phyloP scores from a whole-genome alignment of 2,329 filamentous ascomycete genomes.

The Aspergillus japonicus region DNA sequence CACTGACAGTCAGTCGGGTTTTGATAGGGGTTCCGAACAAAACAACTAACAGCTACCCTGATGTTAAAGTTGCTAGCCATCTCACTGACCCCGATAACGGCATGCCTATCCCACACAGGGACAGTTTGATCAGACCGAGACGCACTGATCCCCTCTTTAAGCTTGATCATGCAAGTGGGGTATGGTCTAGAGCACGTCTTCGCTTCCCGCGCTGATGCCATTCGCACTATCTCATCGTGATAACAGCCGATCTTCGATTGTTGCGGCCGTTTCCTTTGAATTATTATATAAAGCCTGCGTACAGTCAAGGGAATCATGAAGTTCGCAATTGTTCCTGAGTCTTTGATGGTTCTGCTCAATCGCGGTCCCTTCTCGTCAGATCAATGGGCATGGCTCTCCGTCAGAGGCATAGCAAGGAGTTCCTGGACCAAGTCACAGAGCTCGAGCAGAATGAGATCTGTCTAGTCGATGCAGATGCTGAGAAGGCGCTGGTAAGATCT shows the following conservation, averaged over 20 bases:
- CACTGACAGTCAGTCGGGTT: neutral
- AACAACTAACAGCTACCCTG: too few relatives aligned
- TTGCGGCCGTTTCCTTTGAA: neutral
- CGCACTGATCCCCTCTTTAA: neutral
- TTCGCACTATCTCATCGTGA: neutral
- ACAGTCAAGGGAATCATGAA: neutral
- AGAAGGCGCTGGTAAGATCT: neutral
- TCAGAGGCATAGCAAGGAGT: neutral
- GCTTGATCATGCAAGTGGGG: neutral
- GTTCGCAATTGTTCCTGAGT: too few relatives aligned
- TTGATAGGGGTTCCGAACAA: too few relatives aligned
- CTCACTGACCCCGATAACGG: neutral
- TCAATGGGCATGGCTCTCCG: neutral
- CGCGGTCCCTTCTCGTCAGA: neutral
- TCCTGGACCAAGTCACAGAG: neutral
- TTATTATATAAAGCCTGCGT: neutral
- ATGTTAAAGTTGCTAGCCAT: too few relatives aligned
- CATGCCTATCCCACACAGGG: neutral
- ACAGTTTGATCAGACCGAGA: neutral
- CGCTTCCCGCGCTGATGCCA: slow-evolving; percentile 7
- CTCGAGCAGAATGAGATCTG: neutral
- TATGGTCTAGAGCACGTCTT: slow-evolving; percentile 5
- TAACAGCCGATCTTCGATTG: neutral
- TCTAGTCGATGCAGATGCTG: neutral
- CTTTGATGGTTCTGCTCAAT: neutral